Conservation (phyloP, 202 grass and related monocot genomes). For the Carex sylvatica region DNA sequence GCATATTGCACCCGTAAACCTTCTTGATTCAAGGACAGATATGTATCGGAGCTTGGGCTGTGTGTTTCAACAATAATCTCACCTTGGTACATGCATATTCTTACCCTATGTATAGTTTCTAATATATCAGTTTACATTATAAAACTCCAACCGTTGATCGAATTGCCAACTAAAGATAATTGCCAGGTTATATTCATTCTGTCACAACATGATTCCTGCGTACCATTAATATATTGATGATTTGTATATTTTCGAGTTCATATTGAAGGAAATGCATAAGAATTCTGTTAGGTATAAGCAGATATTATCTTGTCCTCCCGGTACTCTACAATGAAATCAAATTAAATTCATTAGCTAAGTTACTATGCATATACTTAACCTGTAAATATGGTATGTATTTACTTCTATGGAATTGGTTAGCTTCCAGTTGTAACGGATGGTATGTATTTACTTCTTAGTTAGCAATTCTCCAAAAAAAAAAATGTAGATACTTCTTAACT, state of each 20-base stretch:
- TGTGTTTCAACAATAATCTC: not conserved
- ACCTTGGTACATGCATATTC: not conserved
- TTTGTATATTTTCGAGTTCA: not conserved
- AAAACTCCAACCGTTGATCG: not conserved
- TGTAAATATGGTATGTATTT: not conserved
- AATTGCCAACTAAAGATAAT: not conserved
- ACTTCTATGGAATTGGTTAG: not conserved
- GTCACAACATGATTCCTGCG: not conserved
- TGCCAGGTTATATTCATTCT: not conserved
- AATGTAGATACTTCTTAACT: not conserved
- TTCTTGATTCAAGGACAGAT: not conserved
- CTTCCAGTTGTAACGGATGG: not conserved
- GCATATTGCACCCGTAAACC: not conserved
- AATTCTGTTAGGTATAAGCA: not conserved
- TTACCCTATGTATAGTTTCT: not conserved
- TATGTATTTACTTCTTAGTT: not conserved
- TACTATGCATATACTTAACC: not conserved
- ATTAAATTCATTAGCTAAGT: not conserved
- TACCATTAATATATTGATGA: not conserved
- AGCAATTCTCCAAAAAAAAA: not conserved
- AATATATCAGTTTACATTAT: not conserved
- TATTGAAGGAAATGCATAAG: not conserved
- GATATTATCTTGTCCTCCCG: not conserved
- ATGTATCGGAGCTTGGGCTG: not conserved
- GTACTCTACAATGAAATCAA: slow-evolving; percentile 2